Evolutionary conservation across 2,329 filamentous ascomycete genomes (phyloP).

Genomic region (Ceratocystis variospora): DNA sequence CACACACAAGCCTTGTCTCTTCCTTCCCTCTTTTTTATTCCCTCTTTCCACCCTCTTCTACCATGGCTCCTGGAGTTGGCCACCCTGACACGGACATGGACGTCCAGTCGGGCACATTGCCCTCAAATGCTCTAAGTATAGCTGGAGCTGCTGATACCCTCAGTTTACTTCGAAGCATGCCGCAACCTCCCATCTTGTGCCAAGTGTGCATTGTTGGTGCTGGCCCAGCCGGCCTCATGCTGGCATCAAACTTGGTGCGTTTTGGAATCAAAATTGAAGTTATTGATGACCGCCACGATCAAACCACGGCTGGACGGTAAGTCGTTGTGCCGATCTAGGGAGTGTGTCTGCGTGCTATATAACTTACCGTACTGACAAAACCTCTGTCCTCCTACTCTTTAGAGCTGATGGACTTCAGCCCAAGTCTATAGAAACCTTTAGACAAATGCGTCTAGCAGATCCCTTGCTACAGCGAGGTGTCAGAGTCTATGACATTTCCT

Average conservation of each 20-base stretch:
- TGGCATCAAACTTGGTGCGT: slow-evolving; percentile 42
- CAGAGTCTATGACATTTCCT: slow-evolving; percentile 59
- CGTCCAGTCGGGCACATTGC: slow-evolving; percentile 22
- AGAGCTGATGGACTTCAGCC: slow-evolving; percentile 61
- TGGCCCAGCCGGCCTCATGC: slow-evolving; percentile 43
- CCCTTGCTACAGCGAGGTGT: slow-evolving; percentile 52
- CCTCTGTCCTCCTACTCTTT: slow-evolving; percentile 16
- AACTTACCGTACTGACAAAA: not conserved
- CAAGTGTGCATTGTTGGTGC: slow-evolving; percentile 42
- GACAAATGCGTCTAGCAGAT: slow-evolving; percentile 60
- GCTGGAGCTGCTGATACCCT: slow-evolving; percentile 33
- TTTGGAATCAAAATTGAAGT: slow-evolving; percentile 53
- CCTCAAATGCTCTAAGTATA: slow-evolving; percentile 24
- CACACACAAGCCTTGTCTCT: not conserved
- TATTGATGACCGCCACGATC: slow-evolving; percentile 54
- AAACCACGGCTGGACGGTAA: slow-evolving; percentile 49
- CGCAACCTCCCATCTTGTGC: slow-evolving; percentile 33
- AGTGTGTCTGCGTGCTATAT: not conserved
- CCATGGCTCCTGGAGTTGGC: slow-evolving; percentile 29
- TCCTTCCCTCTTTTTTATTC: not conserved
- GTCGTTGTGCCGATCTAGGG: not conserved
- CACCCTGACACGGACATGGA: slow-evolving; percentile 27
- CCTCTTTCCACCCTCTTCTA: not conserved
- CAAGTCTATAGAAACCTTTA: slow-evolving; percentile 65
- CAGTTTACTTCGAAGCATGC: slow-evolving; percentile 36